phyloP scores from a whole-genome alignment of 345 rosid genomes.

The Aegle marmelos region DNA sequence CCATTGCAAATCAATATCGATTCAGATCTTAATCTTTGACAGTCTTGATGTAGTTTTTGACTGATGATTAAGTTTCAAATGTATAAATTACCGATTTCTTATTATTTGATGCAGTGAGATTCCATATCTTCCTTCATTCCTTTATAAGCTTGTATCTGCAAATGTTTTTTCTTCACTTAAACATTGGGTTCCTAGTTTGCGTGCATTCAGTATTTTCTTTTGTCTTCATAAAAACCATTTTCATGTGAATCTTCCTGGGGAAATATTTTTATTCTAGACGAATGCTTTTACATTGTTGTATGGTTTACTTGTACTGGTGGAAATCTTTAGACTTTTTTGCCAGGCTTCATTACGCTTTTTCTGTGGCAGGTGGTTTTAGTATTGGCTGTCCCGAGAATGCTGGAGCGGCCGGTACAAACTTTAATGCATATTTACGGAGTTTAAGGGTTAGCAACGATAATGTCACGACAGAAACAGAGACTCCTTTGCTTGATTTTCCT shows the following conservation, averaged over 20 bases:
- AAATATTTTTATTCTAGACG: background rate
- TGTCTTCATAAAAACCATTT: background rate
- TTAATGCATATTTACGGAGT: conserved; percentile 79
- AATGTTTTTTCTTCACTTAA: background rate
- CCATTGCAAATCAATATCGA: background rate
- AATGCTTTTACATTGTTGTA: background rate
- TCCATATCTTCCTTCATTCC: background rate
- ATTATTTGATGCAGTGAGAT: background rate
- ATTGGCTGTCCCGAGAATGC: conserved; percentile 80
- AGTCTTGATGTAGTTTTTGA: background rate
- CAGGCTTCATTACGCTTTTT: conserved; percentile 14
- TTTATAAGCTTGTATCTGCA: background rate
- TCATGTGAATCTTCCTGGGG: background rate
- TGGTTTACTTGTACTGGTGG: background rate
- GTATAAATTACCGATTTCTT: background rate
- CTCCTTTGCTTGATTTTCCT: conserved; percentile 91
- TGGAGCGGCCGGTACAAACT: conserved; percentile 98
- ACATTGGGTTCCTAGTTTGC: background rate
- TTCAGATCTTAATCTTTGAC: background rate
- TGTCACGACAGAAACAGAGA: conserved; percentile 83
- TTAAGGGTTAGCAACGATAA: conserved; percentile 86
- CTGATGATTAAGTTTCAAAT: background rate
- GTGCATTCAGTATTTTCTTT: background rate
- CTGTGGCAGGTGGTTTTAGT: conserved; percentile 75
- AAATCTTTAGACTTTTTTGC: background rate